Evolutionary conservation across 2,329 filamentous ascomycete species (phyloP).

Genomic region (Trichoderma semiorbis): DNA sequence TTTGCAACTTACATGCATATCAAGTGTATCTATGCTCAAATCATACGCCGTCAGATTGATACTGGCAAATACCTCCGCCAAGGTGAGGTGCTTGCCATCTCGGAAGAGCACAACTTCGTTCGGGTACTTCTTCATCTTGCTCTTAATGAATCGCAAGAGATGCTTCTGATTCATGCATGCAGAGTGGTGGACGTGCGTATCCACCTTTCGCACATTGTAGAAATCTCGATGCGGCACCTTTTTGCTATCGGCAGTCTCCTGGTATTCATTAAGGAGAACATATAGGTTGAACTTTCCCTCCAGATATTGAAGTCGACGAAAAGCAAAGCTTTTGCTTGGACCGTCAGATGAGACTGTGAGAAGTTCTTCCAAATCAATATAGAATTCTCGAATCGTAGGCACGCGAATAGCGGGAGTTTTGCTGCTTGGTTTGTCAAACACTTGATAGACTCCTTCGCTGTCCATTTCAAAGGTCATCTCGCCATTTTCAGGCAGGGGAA

Average conservation of each 20-base stretch:
- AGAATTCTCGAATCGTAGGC: constrained; percentile 92
- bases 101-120: constrained; percentile 91
- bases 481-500: constrained; percentile 68
- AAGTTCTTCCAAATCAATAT: constrained; percentile 87
- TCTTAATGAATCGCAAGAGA: constrained; percentile 96
- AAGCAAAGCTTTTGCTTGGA: constrained; percentile 95
- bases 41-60: constrained; percentile 98
- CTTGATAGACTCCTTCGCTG: constrained; percentile 91
- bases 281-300: constrained; percentile 98
- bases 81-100: constrained; percentile 86
- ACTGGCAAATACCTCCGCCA: constrained; percentile 92
- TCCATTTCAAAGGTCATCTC: constrained; percentile 73
- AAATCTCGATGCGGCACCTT: constrained; percentile 97
- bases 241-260: constrained; percentile 97
- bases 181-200: constrained; percentile 98
- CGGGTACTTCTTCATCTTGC: constrained; percentile 98
- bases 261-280: constrained; percentile 88
- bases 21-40: constrained; percentile 93
- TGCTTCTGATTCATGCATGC: constrained; percentile 99
- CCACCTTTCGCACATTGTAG: constrained; percentile 97
- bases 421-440: constrained; percentile 73
- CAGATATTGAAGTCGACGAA: constrained; percentile 87
- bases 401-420: constrained; percentile 76
- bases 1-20: constrained; percentile 91
- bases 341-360: constrained; percentile 87